Evolutionary conservation across 164 flowering plant species (phyloP).

Genomic region (Nymphaea colorata): DNA sequence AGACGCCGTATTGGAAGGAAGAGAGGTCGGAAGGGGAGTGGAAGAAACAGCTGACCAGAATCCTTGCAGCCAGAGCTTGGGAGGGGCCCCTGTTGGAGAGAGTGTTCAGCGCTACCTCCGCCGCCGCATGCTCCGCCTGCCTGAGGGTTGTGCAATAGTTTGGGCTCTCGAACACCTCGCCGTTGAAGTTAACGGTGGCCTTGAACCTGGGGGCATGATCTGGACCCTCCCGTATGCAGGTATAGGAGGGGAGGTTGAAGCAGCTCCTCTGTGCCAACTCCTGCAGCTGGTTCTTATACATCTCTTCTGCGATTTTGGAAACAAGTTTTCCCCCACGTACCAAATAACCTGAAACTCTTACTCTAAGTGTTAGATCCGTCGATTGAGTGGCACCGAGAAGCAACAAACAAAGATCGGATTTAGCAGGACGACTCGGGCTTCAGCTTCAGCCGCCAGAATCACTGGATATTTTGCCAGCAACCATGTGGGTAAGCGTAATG

Average conservation of each 20-base stretch:
- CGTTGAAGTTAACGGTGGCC: conserved; percentile 86
- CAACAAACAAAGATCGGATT: neutral
- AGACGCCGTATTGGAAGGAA: neutral
- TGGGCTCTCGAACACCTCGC: conserved; percentile 87
- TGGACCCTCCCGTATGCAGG: conserved; percentile 90
- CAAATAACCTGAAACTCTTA: neutral
- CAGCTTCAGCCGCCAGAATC: neutral
- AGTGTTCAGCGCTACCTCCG: conserved; percentile 86
- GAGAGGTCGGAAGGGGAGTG: no score
- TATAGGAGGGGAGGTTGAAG: conserved; percentile 85
- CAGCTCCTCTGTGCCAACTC: conserved; percentile 99
- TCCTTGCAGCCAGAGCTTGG: conserved; percentile 84
- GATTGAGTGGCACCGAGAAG: neutral
- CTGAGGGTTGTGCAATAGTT: conserved; percentile 78
- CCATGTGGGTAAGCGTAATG: neutral
- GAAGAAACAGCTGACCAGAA: conserved; percentile 37
- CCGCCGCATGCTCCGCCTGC: conserved; percentile 98
- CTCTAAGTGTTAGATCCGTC: neutral
- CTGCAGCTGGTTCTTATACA: conserved; percentile 99
- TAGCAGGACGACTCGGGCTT: neutral
- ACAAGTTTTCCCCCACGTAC: neutral
- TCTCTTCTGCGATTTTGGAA: conserved; percentile 11
- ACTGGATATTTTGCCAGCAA: neutral
- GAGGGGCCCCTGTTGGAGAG: conserved; percentile 79
- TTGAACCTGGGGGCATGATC: conserved; percentile 99